Percentiles rank a stretch among this genome's conserved stretches.
Evolutionary conservation across 2,329 filamentous ascomycete genomes (phyloP).

Genomic region (Cercospora janseana): DNA sequence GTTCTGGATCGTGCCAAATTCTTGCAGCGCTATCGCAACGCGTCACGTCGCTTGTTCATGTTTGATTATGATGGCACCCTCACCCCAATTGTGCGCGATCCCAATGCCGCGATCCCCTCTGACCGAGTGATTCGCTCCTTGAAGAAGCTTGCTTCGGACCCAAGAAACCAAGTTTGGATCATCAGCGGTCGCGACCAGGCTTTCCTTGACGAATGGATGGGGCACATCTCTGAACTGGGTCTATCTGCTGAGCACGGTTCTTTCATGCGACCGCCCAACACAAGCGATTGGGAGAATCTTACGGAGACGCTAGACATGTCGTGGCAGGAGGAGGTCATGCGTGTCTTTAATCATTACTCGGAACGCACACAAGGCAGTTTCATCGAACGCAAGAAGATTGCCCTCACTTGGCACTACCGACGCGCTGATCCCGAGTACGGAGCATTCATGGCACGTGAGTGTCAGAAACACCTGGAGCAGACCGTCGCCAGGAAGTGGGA

Average conservation of each 20-base stretch:
- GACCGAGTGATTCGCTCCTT: slow-evolving; percentile 77
- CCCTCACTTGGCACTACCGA: slow-evolving; percentile 96
- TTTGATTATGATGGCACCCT: slow-evolving; percentile 98
- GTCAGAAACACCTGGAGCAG: slow-evolving; percentile 74
- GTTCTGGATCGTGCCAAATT: slow-evolving; percentile 73
- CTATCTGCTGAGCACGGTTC: slow-evolving; percentile 96
- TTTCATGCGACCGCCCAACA: slow-evolving; percentile 80
- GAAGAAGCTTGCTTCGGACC: slow-evolving; percentile 74
- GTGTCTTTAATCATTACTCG: slow-evolving; percentile 83
- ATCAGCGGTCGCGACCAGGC: slow-evolving; percentile 92
- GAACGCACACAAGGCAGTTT: slow-evolving; percentile 87
- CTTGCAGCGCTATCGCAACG: slow-evolving; percentile 69
- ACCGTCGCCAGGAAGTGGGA: slow-evolving; percentile 78
- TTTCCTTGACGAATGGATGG: slow-evolving; percentile 86
- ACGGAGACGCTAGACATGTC: slow-evolving; percentile 84
- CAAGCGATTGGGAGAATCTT: slow-evolving; percentile 80
- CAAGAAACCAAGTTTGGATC: slow-evolving; percentile 91
- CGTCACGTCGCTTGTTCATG: slow-evolving; percentile 86
- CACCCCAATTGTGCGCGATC: slow-evolving; percentile 91
- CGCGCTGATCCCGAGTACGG: slow-evolving; percentile 85
- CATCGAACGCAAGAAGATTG: slow-evolving; percentile 90
- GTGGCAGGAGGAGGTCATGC: slow-evolving; percentile 83
- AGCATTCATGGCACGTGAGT: slow-evolving; percentile 72
- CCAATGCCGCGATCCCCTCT: slow-evolving; percentile 82
- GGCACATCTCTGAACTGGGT: slow-evolving; percentile 85